A percentile compares a stretch with the other conserved stretches of the same genome.
These are phyloP conservation scores for Hypoxylon sp. DNA, from an alignment of 2,329 filamentous ascomycete species.

Conservation along the genomic window DNA sequence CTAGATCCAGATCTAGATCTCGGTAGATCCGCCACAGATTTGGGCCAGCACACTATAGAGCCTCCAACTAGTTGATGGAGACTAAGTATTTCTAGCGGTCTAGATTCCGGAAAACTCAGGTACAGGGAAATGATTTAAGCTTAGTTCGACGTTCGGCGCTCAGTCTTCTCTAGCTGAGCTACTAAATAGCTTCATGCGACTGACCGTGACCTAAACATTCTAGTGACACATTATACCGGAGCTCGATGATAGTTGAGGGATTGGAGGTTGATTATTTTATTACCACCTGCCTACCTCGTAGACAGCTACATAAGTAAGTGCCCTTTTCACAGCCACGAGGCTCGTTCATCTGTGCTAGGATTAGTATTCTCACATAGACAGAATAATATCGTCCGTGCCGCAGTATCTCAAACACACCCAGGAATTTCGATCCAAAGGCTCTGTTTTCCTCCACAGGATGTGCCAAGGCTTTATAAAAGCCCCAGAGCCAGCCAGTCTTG, in stretches of 20 bases:
- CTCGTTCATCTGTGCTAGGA: background rate
- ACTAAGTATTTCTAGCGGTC: background rate
- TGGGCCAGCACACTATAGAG: background rate
- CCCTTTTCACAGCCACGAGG: background rate
- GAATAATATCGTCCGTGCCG: background rate
- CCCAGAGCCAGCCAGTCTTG: background rate
- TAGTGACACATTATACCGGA: background rate
- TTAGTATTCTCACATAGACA: background rate
- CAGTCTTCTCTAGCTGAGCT: background rate
- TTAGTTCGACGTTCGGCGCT: background rate
- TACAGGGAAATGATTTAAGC: background rate
- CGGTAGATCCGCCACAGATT: background rate
- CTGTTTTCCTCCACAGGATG: background rate
- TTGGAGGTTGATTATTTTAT: background rate
- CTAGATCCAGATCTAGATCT: conserved; percentile 1
- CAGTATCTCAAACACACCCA: background rate
- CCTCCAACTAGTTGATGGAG: background rate
- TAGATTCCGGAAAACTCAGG: background rate
- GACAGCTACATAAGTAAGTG: background rate
- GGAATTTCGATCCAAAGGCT: background rate
- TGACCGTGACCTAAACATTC: background rate
- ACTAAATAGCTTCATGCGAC: background rate
- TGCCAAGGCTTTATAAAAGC: background rate
- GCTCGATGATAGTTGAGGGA: background rate
- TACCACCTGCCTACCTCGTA: background rate